Evolutionary conservation across 1,139 yeast genomes (phyloP).

Genomic region (Hyphopichia khmerensis): DNA sequence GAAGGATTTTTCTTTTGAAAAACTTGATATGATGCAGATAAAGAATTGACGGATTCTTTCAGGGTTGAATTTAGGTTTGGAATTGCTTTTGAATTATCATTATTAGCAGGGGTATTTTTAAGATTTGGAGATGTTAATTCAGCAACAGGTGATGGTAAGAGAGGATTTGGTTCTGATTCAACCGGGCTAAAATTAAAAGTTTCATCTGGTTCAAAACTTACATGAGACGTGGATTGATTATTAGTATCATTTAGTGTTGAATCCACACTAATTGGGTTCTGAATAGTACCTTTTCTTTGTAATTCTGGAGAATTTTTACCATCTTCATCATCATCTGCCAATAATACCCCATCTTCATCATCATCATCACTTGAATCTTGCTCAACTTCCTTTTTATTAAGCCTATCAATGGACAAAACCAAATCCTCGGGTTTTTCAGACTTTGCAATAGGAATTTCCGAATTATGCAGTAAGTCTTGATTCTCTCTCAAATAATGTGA

Average conservation of each 20-base stretch:
- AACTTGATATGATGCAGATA: no score
- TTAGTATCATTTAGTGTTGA: not conserved
- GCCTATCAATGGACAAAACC: slow-evolving; percentile 37
- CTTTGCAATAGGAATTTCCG: no score
- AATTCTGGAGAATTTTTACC: not conserved
- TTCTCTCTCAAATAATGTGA: no score
- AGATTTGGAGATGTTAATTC: not conserved
- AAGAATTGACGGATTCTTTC: no score
- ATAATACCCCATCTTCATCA: slow-evolving; percentile 2
- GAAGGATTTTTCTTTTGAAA: not conserved
- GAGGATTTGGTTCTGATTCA: not conserved
- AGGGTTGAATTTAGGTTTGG: not conserved
- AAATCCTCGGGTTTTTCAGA: slow-evolving; percentile 12
- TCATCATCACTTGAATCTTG: slow-evolving; percentile 21
- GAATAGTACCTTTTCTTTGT: not conserved
- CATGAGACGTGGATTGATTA: not conserved
- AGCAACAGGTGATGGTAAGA: not conserved
- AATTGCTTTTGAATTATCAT: no score
- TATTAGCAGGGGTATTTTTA: not conserved
- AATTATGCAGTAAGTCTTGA: no score
- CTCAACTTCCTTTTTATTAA: slow-evolving; percentile 15
- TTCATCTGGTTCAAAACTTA: slow-evolving; percentile 2
- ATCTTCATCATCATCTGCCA: not conserved
- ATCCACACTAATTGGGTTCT: slow-evolving; percentile 2
- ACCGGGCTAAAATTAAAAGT: slow-evolving; percentile 4